Evolutionary conservation across 345 rosid species (phyloP).

Genomic region (Bruguiera gymnorhiza): DNA sequence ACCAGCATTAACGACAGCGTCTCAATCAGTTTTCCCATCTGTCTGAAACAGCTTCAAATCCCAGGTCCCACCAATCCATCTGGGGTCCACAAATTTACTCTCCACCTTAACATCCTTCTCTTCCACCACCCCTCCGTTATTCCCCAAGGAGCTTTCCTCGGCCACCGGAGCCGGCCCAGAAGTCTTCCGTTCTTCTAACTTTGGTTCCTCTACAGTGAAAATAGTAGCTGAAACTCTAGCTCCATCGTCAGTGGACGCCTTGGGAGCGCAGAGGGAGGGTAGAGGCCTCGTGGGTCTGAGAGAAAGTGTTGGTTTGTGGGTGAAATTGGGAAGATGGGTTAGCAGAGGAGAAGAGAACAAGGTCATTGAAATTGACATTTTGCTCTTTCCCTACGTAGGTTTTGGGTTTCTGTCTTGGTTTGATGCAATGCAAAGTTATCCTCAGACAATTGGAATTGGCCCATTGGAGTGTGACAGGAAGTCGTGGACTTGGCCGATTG

Average conservation of each 20-base stretch:
- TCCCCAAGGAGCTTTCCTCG: slow-evolving; percentile 15
- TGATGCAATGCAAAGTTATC: no score
- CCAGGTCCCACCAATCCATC: slow-evolving; percentile 92
- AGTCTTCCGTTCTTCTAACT: slow-evolving; percentile 16
- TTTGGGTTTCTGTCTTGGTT: no score
- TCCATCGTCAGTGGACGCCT: slow-evolving; percentile 51
- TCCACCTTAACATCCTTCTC: slow-evolving; percentile 23
- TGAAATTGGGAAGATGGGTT: slow-evolving; percentile 32
- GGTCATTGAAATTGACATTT: slow-evolving; percentile 60
- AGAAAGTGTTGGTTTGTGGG: slow-evolving; percentile 28
- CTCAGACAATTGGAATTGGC: no score
- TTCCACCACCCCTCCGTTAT: slow-evolving; percentile 37
- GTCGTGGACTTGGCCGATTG: no score
- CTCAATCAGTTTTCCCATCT: slow-evolving; percentile 72
- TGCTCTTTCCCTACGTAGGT: no score
- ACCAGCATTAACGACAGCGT: slow-evolving; percentile 92
- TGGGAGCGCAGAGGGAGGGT: slow-evolving; percentile 29
- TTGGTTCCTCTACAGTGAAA: slow-evolving; percentile 35
- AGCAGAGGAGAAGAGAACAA: slow-evolving; percentile 40
- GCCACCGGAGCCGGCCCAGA: slow-evolving; percentile 16
- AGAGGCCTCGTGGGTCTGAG: slow-evolving; percentile 37
- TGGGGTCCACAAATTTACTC: slow-evolving; percentile 55
- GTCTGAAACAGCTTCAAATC: slow-evolving; percentile 71
- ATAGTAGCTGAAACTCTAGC: slow-evolving; percentile 40
- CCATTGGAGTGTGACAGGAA: no score